These are phyloP conservation scores for Luffa acutangula DNA, from an alignment of 306 rosid genomes.

Conservation along the genomic window DNA sequence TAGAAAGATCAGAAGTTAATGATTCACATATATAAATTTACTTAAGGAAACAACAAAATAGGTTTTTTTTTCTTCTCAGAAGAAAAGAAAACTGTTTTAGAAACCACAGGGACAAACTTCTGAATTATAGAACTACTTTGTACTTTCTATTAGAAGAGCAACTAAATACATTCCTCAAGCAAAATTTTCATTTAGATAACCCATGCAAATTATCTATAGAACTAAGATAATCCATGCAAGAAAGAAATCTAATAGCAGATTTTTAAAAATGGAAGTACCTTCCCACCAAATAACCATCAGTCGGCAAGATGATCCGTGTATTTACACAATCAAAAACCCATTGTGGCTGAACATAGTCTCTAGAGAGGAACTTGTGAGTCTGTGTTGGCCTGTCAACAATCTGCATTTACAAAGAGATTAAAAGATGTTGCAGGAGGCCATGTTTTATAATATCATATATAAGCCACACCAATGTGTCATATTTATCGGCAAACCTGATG, in stretches of 20 bases:
- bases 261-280: slow-evolving; percentile 36
- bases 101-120: not conserved
- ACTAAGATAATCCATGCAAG: not conserved
- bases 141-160: not conserved
- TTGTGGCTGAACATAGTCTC: slow-evolving; percentile 93
- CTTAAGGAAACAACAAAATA: not conserved
- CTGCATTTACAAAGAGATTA: slow-evolving; percentile 27
- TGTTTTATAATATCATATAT: not conserved
- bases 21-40: not conserved
- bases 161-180: not conserved
- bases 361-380: slow-evolving; percentile 53
- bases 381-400: slow-evolving; percentile 75
- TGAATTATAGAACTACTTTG: not conserved
- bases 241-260: not conserved
- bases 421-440: slow-evolving; percentile 2
- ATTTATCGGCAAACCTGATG: slow-evolving; percentile 51
- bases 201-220: no score
- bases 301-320: slow-evolving; percentile 66
- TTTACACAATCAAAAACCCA: slow-evolving; percentile 87
- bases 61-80: not conserved
- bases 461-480: not conserved
- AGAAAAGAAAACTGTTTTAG: not conserved
- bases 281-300: slow-evolving; percentile 63
- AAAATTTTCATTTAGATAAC: no score
- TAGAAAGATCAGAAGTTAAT: not conserved